phyloP scores from a whole-genome alignment of 805 yeast genomes.

The Candida sanyiensis region DNA sequence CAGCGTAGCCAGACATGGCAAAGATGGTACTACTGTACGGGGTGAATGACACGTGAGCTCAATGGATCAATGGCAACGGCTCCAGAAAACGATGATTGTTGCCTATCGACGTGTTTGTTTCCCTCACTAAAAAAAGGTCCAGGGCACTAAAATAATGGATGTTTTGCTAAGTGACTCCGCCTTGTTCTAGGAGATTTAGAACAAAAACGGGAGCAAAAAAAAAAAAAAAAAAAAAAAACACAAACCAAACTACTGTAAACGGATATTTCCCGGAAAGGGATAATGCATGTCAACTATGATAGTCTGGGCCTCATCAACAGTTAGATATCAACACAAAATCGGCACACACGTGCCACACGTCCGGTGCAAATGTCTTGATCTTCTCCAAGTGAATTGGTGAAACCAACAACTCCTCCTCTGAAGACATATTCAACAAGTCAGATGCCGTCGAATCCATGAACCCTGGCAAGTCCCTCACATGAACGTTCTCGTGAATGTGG shows the following conservation, averaged over 20 bases:
- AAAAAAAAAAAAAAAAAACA: no score
- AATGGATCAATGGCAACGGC: no score
- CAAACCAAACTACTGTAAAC: neutral
- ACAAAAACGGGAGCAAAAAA: no score
- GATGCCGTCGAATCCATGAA: slow-evolving; percentile 9
- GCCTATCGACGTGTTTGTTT: no score
- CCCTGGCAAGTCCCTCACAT: slow-evolving; percentile 33
- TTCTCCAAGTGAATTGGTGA: slow-evolving; percentile 43
- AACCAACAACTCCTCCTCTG: slow-evolving; percentile 3
- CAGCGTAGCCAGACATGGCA: neutral
- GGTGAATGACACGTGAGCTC: no score
- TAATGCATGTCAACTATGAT: neutral
- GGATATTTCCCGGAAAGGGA: neutral
- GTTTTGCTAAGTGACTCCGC: no score
- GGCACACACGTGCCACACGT: slow-evolving; percentile 70
- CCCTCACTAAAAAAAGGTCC: no score
- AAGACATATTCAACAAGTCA: slow-evolving; percentile 5
- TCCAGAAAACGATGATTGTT: no score
- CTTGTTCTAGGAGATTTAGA: no score
- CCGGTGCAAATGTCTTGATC: slow-evolving; percentile 85
- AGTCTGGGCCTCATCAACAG: no score
- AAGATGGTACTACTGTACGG: no score
- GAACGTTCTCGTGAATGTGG: slow-evolving; percentile 78
- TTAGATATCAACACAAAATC: slow-evolving; percentile 28
- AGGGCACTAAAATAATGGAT: no score